Evolutionary conservation across 139 green algal species (phyloP).

Genomic region (Chlorella sp.): DNA sequence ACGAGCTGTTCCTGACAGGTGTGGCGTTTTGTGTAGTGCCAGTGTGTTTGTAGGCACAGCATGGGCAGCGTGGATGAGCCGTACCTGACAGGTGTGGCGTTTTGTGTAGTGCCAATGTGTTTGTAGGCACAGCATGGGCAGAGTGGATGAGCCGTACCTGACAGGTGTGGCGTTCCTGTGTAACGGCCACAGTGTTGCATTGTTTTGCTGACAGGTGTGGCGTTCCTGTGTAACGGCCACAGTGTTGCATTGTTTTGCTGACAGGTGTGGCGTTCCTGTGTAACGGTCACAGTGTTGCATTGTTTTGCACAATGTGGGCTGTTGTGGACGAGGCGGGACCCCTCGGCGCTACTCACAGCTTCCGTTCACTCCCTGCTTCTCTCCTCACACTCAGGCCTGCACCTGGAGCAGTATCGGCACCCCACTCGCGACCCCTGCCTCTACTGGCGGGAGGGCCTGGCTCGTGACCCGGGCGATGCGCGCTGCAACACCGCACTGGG

Average conservation of each 20-base stretch:
- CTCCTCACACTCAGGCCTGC: background rate
- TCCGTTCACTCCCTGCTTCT: background rate
- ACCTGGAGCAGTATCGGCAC: constrained; percentile 29
- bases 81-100: background rate
- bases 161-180: background rate
- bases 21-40: background rate
- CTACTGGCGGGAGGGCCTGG: constrained; percentile 21
- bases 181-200: too few relatives aligned
- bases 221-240: too few relatives aligned
- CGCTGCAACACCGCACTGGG: constrained; percentile 23
- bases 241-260: too few relatives aligned
- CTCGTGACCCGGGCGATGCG: background rate
- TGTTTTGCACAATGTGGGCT: too few relatives aligned
- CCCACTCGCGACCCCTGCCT: constrained; percentile 10
- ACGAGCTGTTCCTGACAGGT: constrained; percentile 20
- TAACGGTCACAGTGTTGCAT: too few relatives aligned
- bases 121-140: too few relatives aligned
- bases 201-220: too few relatives aligned
- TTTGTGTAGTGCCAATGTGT: background rate
- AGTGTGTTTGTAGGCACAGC: too few relatives aligned
- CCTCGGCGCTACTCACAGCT: too few relatives aligned
- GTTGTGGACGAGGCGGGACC: too few relatives aligned
- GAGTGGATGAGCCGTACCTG: constrained; percentile 11
- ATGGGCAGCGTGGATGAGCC: constrained; percentile 19
- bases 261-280: too few relatives aligned